Evolutionary conservation across 1,284 basidiomycete species (phyloP).

Genomic region (Schizophyllum commune): DNA sequence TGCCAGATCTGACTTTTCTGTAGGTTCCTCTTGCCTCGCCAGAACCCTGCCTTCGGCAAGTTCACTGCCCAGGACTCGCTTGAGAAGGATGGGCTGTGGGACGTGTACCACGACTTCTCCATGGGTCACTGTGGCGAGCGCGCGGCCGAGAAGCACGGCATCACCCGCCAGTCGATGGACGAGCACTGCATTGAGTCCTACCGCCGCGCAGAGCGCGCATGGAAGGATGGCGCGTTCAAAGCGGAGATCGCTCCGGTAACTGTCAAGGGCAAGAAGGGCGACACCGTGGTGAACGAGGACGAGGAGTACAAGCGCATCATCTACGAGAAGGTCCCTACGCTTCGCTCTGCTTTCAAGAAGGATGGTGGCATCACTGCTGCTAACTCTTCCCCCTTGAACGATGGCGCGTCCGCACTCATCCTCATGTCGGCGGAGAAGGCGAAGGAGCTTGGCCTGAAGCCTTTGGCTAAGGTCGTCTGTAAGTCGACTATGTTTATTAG

Average conservation of each 20-base stretch:
- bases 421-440: constrained; percentile 90
- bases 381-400: constrained; percentile 93
- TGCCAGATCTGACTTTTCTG: constrained; percentile 1
- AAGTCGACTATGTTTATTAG: constrained; percentile 23
- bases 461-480: constrained; percentile 89
- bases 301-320: constrained; percentile 97
- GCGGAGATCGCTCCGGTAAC: constrained; percentile 91
- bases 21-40: constrained; percentile 89
- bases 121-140: constrained; percentile 96
- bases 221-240: constrained; percentile 80
- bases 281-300: constrained; percentile 86
- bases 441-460: constrained; percentile 81
- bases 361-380: constrained; percentile 91
- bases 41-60: constrained; percentile 86
- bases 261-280: constrained; percentile 92
- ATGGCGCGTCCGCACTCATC: constrained; percentile 95
- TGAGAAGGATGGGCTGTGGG: constrained; percentile 90
- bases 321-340: constrained; percentile 83
- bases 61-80: constrained; percentile 84
- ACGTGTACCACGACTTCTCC: constrained; percentile 91
- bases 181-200: constrained; percentile 92
- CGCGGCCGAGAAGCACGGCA: constrained; percentile 78
- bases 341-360: constrained; percentile 86
- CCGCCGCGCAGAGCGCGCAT: constrained; percentile 85
- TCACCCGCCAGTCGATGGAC: constrained; percentile 84